phyloP scores from a whole-genome alignment of 2,329 filamentous ascomycete genomes.

The Plectosphaerella plurivora region DNA sequence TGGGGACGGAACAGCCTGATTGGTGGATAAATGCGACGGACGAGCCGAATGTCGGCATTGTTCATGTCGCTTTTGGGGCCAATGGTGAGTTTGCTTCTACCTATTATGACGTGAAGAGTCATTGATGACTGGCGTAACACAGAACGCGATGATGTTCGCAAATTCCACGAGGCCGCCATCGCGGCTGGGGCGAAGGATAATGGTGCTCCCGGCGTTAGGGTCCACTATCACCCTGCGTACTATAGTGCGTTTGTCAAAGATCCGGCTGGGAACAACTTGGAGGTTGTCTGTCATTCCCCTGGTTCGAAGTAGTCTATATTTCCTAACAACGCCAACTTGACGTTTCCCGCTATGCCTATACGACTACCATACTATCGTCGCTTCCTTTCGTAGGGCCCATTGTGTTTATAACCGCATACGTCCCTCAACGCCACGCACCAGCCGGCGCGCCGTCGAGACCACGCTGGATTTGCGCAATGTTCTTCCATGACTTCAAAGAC shows the following conservation, averaged over 20 bases:
- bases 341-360: too few species aligned
- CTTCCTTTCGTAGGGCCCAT: too few species aligned
- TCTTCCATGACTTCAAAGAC: too few species aligned
- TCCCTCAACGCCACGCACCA: too few species aligned
- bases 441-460: too few species aligned
- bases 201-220: slow-evolving; percentile 39
- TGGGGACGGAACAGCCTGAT: slow-evolving; percentile 24
- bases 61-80: slow-evolving; percentile 25
- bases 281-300: slow-evolving; percentile 29
- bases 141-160: slow-evolving; percentile 37
- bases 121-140: neutral
- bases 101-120: too few species aligned
- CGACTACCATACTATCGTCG: too few species aligned
- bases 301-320: too few species aligned
- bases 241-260: slow-evolving; percentile 48
- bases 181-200: slow-evolving; percentile 42
- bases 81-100: slow-evolving; percentile 24
- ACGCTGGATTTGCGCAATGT: too few species aligned
- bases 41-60: slow-evolving; percentile 7
- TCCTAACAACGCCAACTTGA: too few species aligned
- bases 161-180: slow-evolving; percentile 35
- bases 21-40: slow-evolving; percentile 20
- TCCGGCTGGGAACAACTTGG: slow-evolving; percentile 48
- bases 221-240: slow-evolving; percentile 39
- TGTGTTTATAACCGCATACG: too few species aligned